Evolutionary conservation across 371 early-diverging fungal species (phyloP).

Genomic region (Rhizopus microsporus): DNA sequence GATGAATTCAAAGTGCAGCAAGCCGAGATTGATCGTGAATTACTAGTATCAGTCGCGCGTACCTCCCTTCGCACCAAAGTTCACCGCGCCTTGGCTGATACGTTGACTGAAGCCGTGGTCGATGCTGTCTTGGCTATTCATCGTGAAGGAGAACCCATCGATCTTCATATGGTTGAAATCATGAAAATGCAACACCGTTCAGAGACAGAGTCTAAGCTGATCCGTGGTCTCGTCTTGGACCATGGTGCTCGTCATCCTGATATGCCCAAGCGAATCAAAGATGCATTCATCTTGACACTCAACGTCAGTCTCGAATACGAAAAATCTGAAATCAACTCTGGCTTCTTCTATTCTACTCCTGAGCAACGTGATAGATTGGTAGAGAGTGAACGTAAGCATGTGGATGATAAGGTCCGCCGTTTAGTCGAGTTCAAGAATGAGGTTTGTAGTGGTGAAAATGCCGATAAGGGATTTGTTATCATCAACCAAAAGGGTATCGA

Average conservation of each 20-base stretch:
- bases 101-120: slow-evolving; percentile 94
- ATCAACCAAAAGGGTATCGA: slow-evolving; percentile 99
- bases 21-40: slow-evolving; percentile 84
- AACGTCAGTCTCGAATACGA: slow-evolving; percentile 99
- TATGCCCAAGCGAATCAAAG: slow-evolving; percentile 97
- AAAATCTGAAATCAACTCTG: slow-evolving; percentile 99
- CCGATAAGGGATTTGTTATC: slow-evolving; percentile 91
- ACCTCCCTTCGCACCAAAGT: slow-evolving; percentile 97
- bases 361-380: slow-evolving; percentile 99
- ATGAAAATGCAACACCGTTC: slow-evolving; percentile 99
- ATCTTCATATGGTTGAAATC: slow-evolving; percentile 99
- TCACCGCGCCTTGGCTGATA: slow-evolving; percentile 85
- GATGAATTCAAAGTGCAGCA: slow-evolving; percentile 77
- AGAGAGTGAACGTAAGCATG: slow-evolving; percentile 96
- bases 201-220: slow-evolving; percentile 91
- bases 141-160: slow-evolving; percentile 83
- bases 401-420: slow-evolving; percentile 92
- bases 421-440: slow-evolving; percentile 96
- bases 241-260: slow-evolving; percentile 99
- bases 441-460: slow-evolving; percentile 79
- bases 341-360: slow-evolving; percentile 98
- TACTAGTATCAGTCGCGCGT: slow-evolving; percentile 91
- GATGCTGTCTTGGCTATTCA: slow-evolving; percentile 93
- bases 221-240: slow-evolving; percentile 99
- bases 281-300: slow-evolving; percentile 94